Evolutionary conservation across 192 early-diverging fungal species (phyloP), one percentile per base, ranked within the genome.

Genomic region (Ramicandelaber brevisporus): DNA sequence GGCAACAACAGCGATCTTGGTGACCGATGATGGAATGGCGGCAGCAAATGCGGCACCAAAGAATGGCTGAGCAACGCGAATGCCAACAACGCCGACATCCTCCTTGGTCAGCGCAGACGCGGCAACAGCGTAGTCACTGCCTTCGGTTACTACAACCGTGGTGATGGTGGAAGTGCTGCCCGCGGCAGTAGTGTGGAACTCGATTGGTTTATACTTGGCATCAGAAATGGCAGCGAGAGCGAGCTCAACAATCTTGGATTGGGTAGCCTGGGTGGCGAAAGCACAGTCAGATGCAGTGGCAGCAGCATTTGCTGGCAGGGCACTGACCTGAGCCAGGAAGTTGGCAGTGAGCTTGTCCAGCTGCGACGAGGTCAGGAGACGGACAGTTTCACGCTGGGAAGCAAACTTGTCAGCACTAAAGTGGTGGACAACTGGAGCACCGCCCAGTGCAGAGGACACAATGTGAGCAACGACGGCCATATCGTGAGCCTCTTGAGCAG

Each of bases 401-500:
- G 70, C 59, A 12, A 62, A 50, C 18, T 43, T 47, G 9, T 65
- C 58, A 26, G 78, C 84, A 41, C 74, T 71, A 36, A 78, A 65
- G 33, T 78, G 50, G 55, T 93, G 87, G 10, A 88, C 49, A 15
- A 85, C 68, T 0, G 87, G 81, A 7, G 59, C 43, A n/a, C 39
- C 29, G 6, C 65, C 49, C n/a, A n/a, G n/a, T 1, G 57, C 43
- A 6, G 41, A 30, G 2, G 87, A 46, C n/a, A 78, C 53, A 12
- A 85, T 55, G 42, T 92, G 82, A 17, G 86, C 71, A 34, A 81
- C 55, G 10, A 89, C 27, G 8, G 83, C 70, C 27, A 92, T 42
- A 36, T 96, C 85, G 36, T 92, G 76, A 6, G 81, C 72, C 44
- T 90, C 82, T 45, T 90, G 84, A 5, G 73, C 68, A 12, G 60